These are phyloP conservation scores for Phialophora verrucosa DNA, from an alignment of 2,329 filamentous ascomycete species.

Conservation along the genomic window DNA sequence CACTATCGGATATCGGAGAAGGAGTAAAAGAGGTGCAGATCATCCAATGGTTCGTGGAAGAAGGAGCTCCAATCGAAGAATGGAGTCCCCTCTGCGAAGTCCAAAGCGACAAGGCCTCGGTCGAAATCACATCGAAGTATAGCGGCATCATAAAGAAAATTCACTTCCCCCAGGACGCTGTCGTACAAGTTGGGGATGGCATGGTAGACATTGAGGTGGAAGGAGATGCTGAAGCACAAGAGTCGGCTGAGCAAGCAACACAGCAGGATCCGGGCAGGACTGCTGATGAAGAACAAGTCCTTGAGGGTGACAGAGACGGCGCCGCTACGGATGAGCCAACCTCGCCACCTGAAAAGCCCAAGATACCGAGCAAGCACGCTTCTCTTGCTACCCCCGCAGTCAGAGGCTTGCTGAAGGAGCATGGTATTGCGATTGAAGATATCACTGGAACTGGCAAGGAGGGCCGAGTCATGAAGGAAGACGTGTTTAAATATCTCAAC, in stretches of 20 bases:
- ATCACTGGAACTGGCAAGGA: constrained; percentile 87
- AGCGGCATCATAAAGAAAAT: constrained; percentile 95
- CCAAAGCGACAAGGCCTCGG: constrained; percentile 90
- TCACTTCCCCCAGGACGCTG: constrained; percentile 93
- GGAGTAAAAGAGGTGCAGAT: constrained; percentile 98
- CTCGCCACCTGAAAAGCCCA: constrained; percentile 10
- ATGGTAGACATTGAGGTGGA: constrained; percentile 41
- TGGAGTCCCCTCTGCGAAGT: constrained; percentile 98
- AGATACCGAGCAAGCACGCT: constrained; percentile 61
- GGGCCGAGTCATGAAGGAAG: constrained; percentile 89
- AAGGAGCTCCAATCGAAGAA: constrained; percentile 92
- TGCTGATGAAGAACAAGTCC: constrained; percentile 46
- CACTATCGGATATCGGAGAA: constrained; percentile 48
- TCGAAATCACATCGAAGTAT: constrained; percentile 94
- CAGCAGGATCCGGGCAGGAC: constrained; percentile 23
- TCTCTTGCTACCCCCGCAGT: constrained; percentile 90
- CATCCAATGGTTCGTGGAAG: constrained; percentile 99
- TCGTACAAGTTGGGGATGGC: constrained; percentile 79
- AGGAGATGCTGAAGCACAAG: constrained; percentile 28
- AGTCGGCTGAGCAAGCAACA: constrained; percentile 63
- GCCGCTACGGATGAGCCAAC: constrained; percentile 52
- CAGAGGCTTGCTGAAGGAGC: constrained; percentile 80
- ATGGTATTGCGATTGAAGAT: constrained; percentile 76
- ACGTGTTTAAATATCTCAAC: constrained; percentile 76
- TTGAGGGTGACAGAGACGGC: constrained; percentile 16